A percentile compares a stretch with the other conserved stretches of the same genome.
These are phyloP conservation scores for Nakazawaea molendinolei DNA, from an alignment of 805 yeast genomes.

Conservation along the genomic window DNA sequence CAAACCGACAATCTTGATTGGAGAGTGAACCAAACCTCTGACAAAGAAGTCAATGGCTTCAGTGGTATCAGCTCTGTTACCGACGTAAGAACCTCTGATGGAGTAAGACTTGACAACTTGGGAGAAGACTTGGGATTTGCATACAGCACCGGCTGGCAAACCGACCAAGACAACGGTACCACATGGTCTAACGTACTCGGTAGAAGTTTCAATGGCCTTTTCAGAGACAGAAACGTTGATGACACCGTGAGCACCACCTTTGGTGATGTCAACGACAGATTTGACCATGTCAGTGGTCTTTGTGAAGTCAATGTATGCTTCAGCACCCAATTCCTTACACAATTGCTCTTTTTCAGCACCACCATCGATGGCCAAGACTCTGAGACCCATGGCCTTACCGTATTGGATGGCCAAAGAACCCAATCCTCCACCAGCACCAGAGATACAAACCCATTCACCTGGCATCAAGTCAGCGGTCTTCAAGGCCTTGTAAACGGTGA, in stretches of 20 bases:
- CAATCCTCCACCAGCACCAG: constrained; percentile 82
- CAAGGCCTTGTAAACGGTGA: constrained; percentile 63
- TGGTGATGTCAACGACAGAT: constrained; percentile 33
- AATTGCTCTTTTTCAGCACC: constrained; percentile 59
- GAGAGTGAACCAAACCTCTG: constrained; percentile 60
- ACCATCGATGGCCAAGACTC: constrained; percentile 68
- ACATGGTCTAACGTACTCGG: constrained; percentile 51
- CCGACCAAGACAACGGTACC: constrained; percentile 63
- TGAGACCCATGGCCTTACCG: constrained; percentile 69
- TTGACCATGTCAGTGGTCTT: constrained; percentile 34
- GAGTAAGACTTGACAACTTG: constrained; percentile 67
- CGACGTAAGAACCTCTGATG: constrained; percentile 81
- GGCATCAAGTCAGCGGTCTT: constrained; percentile 42
- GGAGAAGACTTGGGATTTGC: constrained; percentile 61
- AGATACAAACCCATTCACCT: constrained; percentile 69
- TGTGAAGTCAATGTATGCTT: constrained; percentile 50
- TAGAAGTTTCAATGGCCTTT: constrained; percentile 42
- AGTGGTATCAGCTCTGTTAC: constrained; percentile 81
- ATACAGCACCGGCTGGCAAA: constrained; percentile 74
- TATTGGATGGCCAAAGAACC: constrained; percentile 73
- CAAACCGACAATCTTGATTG: constrained; percentile 51
- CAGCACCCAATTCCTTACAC: constrained; percentile 55
- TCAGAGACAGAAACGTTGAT: constrained; percentile 59
- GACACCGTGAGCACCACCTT: constrained; percentile 59
- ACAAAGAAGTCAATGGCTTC: constrained; percentile 68